A percentile compares a stretch with the other conserved stretches of the same genome.
Evolutionary conservation across 2,329 filamentous ascomycete genomes (phyloP).

Genomic region (Fusarium sp.): DNA sequence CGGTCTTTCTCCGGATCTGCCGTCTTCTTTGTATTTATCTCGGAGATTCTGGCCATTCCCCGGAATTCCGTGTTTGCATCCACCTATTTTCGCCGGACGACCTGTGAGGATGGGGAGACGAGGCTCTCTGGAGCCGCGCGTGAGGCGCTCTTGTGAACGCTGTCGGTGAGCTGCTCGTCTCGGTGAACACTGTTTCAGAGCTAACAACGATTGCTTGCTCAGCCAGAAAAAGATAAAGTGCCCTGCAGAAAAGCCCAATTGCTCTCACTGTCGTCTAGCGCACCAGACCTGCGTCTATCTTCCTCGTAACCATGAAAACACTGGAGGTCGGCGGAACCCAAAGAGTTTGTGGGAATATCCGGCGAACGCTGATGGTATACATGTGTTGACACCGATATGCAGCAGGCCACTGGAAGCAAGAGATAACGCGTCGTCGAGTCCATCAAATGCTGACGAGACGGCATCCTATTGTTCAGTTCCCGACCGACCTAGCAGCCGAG

Average conservation of each 20-base stretch:
- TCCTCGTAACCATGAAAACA: constrained; percentile 25
- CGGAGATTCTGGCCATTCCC: background rate
- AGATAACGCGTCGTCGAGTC: background rate
- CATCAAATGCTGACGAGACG: background rate
- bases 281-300: constrained; percentile 41
- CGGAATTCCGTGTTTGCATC: constrained; percentile 21
- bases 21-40: background rate
- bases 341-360: constrained; percentile 5
- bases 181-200: background rate
- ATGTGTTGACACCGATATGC: rapidly evolving
- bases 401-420: constrained; percentile 18
- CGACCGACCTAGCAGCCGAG: background rate
- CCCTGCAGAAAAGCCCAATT: constrained; percentile 43
- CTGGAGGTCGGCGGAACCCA: background rate
- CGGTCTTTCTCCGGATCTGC: background rate
- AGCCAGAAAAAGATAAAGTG: constrained; percentile 48
- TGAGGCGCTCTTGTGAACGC: constrained; percentile 45
- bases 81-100: too few species aligned
- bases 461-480: background rate
- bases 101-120: constrained; percentile 18
- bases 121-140: constrained; percentile 23
- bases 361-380: background rate
- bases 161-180: constrained; percentile 34
- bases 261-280: constrained; percentile 41
- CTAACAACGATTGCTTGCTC: background rate